Conservation (phyloP, 2,329 filamentous ascomycete genomes). For the Teratosphaeriaceae sp. region DNA sequence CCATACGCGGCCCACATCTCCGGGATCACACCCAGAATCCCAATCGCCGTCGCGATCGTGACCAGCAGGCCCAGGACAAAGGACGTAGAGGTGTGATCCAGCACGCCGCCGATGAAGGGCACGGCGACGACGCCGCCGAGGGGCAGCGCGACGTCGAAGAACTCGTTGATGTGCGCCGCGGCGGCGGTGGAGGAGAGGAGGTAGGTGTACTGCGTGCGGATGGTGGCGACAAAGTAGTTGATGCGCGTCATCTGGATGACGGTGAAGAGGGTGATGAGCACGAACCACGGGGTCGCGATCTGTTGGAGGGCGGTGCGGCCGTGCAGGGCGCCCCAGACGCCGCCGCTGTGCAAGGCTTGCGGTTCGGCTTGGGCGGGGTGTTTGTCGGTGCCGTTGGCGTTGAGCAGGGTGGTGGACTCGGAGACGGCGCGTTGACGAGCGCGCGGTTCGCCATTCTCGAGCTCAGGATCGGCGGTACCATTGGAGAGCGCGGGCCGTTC, state of each 20-base stretch:
- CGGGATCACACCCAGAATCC: conserved; percentile 67
- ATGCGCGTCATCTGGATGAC: conserved; percentile 54
- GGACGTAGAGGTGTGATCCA: conserved; percentile 69
- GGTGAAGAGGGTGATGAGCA: conserved; percentile 76
- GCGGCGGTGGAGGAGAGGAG: conserved; percentile 57
- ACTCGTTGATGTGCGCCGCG: conserved; percentile 67
- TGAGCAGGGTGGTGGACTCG: conserved; percentile 68
- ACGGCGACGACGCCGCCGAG: conserved; percentile 75
- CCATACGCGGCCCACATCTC: conserved; percentile 66
- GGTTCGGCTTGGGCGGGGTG: conserved; percentile 60
- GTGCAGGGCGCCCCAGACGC: conserved; percentile 84
- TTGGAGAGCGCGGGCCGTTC: too few relatives aligned
- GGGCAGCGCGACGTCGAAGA: conserved; percentile 82
- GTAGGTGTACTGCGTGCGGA: conserved; percentile 72
- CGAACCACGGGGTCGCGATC: conserved; percentile 74
- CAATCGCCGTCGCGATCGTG: conserved; percentile 64
- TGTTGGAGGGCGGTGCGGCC: conserved; percentile 63
- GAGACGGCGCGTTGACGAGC: conserved; percentile 55
- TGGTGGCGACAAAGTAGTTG: conserved; percentile 89
- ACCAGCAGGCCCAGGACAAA: conserved; percentile 67
- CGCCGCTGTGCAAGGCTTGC: conserved; percentile 58
- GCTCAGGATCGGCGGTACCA: conserved; percentile 50
- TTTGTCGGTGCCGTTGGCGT: conserved; percentile 46
- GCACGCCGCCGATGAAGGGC: conserved; percentile 74
- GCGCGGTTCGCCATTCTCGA: conserved; percentile 48